Conservation (phyloP, 805 yeast species). For the Candida caryicola region DNA sequence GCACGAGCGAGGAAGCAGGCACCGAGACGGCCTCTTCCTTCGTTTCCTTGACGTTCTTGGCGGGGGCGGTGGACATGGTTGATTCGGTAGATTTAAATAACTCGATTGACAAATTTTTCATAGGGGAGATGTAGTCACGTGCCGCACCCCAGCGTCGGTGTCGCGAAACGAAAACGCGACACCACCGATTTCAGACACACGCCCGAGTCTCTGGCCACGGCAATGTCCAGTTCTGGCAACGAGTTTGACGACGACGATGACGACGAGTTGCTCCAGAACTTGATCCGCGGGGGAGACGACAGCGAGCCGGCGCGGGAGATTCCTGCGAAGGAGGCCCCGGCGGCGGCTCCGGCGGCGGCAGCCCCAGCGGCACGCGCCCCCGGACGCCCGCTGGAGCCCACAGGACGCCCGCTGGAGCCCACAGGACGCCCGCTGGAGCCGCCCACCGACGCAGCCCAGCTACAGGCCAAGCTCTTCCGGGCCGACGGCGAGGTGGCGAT, state of each 20-base stretch:
- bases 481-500: slow-evolving; percentile 83
- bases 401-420: slow-evolving; percentile 1
- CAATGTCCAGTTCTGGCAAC: slow-evolving; percentile 19
- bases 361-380: not conserved
- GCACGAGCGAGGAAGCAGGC: slow-evolving; percentile 69
- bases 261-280: slow-evolving; percentile 48
- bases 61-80: not conserved
- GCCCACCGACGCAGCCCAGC: slow-evolving; percentile 8
- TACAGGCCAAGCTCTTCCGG: slow-evolving; percentile 35
- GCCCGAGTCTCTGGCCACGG: not conserved
- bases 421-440: not conserved
- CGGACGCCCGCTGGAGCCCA: slow-evolving; percentile 1
- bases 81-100: not conserved
- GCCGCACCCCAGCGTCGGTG: not conserved
- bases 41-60: not conserved
- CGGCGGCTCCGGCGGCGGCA: slow-evolving; percentile 1
- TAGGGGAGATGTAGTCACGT: not conserved
- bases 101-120: not conserved
- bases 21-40: slow-evolving; percentile 19
- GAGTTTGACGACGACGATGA: slow-evolving; percentile 36
- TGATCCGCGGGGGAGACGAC: slow-evolving; percentile 30
- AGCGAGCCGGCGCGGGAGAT: too few relatives aligned
- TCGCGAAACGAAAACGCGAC: too few relatives aligned
- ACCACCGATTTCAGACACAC: too few relatives aligned
- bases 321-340: too few relatives aligned